Percentiles rank a stretch among this genome's conserved stretches.
Evolutionary conservation across 2,329 filamentous ascomycete genomes (phyloP).

Genomic region (Stachybotrys echinatus): DNA sequence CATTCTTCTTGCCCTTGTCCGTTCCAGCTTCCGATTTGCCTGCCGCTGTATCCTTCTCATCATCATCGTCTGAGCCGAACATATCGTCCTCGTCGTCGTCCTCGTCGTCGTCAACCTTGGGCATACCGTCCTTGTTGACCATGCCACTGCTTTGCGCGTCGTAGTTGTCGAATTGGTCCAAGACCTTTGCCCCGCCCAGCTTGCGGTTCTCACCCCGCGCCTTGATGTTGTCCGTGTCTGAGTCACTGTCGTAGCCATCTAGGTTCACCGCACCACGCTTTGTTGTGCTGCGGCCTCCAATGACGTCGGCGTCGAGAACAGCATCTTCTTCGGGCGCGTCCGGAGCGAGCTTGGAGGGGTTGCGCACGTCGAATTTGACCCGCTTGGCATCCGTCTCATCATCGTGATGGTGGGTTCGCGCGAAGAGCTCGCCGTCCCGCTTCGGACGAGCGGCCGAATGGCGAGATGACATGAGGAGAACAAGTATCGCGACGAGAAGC

Average conservation of each 20-base stretch:
- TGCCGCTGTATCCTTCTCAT: conserved; percentile 23
- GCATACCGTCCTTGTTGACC: conserved; percentile 16
- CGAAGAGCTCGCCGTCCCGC: conserved; percentile 75
- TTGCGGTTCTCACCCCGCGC: conserved; percentile 59
- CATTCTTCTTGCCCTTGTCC: conserved; percentile 59
- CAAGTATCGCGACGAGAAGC: not conserved
- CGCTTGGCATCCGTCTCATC: conserved; percentile 57
- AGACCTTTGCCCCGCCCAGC: conserved; percentile 42
- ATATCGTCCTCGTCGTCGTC: conserved; percentile 53
- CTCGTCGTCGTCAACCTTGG: conserved; percentile 47
- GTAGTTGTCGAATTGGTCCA: conserved; percentile 52
- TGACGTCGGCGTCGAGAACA: conserved; percentile 86
- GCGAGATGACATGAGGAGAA: conserved; percentile 45
- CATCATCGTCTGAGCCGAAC: conserved; percentile 72
- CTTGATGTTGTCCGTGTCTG: conserved; percentile 84
- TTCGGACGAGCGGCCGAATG: conserved; percentile 71
- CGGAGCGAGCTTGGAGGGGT: conserved; percentile 85
- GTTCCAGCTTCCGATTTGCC: conserved; percentile 38
- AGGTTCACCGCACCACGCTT: conserved; percentile 95
- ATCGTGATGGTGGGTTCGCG: conserved; percentile 65
- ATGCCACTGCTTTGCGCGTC: conserved; percentile 37
- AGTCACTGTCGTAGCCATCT: conserved; percentile 95
- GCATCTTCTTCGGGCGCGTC: conserved; percentile 68
- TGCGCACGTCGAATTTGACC: conserved; percentile 88
- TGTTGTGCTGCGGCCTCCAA: conserved; percentile 70